phyloP scores from a whole-genome alignment of 176 grass and related monocot species.

The Oryza rufipogon region DNA sequence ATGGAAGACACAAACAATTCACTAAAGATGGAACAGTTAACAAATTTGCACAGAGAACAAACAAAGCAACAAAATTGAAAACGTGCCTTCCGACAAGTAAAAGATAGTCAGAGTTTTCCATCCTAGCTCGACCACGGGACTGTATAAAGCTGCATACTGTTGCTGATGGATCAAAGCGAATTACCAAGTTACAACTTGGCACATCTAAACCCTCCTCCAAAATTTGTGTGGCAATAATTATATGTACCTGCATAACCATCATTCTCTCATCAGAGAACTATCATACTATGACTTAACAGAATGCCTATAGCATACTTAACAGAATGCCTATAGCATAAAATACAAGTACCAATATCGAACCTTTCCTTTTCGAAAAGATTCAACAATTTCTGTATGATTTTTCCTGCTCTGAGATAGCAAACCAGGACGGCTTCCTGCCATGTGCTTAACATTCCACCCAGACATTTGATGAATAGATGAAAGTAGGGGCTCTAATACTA shows the following conservation, averaged over 20 bases:
- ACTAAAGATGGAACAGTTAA: neutral
- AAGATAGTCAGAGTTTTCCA: constrained; percentile 71
- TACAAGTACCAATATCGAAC: constrained; percentile 26
- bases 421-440: constrained; percentile 49
- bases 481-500: constrained; percentile 61
- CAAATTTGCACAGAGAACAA: constrained; percentile 8
- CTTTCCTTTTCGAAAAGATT: constrained; percentile 67
- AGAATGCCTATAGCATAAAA: neutral
- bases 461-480: constrained; percentile 53
- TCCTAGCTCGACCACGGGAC: constrained; percentile 80
- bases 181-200: constrained; percentile 77
- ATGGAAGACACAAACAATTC: neutral
- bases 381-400: constrained; percentile 65
- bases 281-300: neutral
- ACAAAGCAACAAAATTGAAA: neutral
- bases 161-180: constrained; percentile 72
- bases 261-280: constrained; percentile 20
- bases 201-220: constrained; percentile 90
- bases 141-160: constrained; percentile 87
- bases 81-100: constrained; percentile 63
- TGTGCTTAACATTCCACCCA: constrained; percentile 55
- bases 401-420: constrained; percentile 54
- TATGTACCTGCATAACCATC: constrained; percentile 64
- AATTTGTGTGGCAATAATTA: constrained; percentile 78
- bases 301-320: neutral